Evolutionary conservation across 345 rosid species (phyloP).

Genomic region (Anacardium occidentale): DNA sequence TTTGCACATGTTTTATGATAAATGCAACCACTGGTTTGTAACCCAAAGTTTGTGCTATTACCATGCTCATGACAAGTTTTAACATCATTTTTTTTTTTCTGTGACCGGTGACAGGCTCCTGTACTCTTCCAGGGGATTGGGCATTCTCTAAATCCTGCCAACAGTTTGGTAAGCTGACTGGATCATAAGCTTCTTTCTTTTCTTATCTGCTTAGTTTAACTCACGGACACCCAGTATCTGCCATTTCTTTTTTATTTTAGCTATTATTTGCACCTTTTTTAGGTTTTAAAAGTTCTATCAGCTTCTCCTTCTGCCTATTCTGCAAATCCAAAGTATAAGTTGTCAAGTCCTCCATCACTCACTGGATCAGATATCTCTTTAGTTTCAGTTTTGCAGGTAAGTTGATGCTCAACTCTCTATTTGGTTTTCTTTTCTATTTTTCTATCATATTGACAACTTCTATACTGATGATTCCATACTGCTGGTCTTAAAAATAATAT

Average conservation of each 20-base stretch:
- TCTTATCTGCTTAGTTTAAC: background rate
- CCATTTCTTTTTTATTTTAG: too few relatives aligned
- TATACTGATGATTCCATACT: too few relatives aligned
- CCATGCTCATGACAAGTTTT: too few relatives aligned
- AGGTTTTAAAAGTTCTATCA: slow-evolving; percentile 63
- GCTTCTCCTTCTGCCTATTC: slow-evolving; percentile 74
- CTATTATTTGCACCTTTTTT: background rate
- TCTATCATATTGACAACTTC: too few relatives aligned
- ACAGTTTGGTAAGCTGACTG: slow-evolving; percentile 52
- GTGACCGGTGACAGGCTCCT: slow-evolving; percentile 45
- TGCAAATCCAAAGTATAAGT: slow-evolving; percentile 55
- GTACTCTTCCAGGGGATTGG: slow-evolving; percentile 76
- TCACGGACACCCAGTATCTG: background rate
- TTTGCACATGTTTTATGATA: too few relatives aligned
- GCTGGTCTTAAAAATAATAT: too few relatives aligned
- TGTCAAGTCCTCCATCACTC: slow-evolving; percentile 61
- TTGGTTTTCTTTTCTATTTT: too few relatives aligned
- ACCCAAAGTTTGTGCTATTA: too few relatives aligned
- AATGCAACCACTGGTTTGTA: too few relatives aligned
- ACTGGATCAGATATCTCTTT: slow-evolving; percentile 58
- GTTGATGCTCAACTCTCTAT: background rate
- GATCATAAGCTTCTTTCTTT: background rate
- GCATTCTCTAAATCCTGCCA: slow-evolving; percentile 66
- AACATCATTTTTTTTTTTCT: too few relatives aligned
- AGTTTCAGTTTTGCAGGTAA: slow-evolving; percentile 68